phyloP scores from a whole-genome alignment of 306 rosid genomes.

The Vigna radiata region DNA sequence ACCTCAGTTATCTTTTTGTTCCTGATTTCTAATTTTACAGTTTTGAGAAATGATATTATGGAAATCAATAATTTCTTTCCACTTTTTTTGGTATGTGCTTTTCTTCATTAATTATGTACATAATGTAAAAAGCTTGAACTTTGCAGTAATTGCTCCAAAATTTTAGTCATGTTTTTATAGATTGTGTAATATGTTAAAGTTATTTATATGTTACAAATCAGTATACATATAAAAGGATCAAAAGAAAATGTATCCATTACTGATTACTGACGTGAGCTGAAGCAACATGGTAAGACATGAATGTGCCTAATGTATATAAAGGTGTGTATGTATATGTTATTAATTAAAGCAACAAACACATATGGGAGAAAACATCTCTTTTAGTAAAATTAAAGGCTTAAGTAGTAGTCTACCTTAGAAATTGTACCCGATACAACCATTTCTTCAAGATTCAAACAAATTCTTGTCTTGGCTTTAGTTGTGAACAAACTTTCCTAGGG shows the following conservation, averaged over 20 bases:
- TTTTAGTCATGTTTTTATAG: not conserved
- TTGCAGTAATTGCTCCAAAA: not conserved
- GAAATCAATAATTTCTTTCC: not conserved
- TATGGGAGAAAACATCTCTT: not conserved
- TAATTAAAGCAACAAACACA: not conserved
- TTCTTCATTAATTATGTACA: not conserved
- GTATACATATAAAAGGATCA: no score
- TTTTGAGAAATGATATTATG: slow-evolving; percentile 18
- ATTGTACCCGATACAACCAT: slow-evolving; percentile 84
- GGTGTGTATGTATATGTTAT: not conserved
- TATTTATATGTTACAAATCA: no score
- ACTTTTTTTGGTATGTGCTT: not conserved
- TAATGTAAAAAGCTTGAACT: slow-evolving; percentile 8
- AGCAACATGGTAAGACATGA: not conserved
- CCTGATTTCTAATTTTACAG: not conserved
- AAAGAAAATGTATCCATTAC: not conserved
- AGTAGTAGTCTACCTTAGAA: not conserved
- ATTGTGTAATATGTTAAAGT: not conserved
- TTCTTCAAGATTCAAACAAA: slow-evolving; percentile 88
- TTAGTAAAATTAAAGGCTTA: not conserved
- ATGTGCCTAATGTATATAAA: not conserved
- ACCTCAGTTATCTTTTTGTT: not conserved
- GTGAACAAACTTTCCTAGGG: slow-evolving; percentile 75
- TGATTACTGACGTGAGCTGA: not conserved
- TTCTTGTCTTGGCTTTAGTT: slow-evolving; percentile 82